Percentiles rank a stretch among this genome's conserved stretches.
These are phyloP conservation scores for Senecio squalidus DNA, from an alignment of 140 eudicot species.

Conservation along the genomic window DNA sequence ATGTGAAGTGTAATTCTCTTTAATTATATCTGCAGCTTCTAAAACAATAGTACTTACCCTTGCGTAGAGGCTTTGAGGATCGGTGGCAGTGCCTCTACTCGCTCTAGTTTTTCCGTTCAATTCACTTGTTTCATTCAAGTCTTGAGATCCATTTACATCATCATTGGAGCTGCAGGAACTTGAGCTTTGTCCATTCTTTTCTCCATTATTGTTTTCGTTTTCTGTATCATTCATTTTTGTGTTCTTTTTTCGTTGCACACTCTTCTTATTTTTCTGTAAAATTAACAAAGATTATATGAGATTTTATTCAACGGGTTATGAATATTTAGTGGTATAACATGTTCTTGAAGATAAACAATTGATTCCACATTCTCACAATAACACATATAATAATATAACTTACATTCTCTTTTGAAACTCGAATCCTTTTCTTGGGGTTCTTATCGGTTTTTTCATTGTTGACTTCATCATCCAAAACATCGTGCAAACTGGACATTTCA, in stretches of 20 bases:
- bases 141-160: conserved; percentile 50
- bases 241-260: conserved; percentile 41
- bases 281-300: conserved; percentile 13
- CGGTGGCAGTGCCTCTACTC: conserved; percentile 82
- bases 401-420: conserved; percentile 55
- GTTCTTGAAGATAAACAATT: conserved; percentile 5
- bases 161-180: conserved; percentile 55
- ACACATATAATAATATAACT: conserved; percentile 28
- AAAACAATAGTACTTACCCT: conserved; percentile 49
- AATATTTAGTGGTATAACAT: not conserved
- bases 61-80: conserved; percentile 97
- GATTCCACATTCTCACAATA: conserved; percentile 15
- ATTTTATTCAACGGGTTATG: not conserved
- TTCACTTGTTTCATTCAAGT: conserved; percentile 29
- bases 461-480: conserved; percentile 18
- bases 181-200: conserved; percentile 33
- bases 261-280: conserved; percentile 41
- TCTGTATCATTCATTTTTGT: conserved; percentile 29
- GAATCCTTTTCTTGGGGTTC: conserved; percentile 55
- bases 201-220: conserved; percentile 23
- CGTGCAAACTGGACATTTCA: conserved; percentile 17
- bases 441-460: conserved; percentile 17
- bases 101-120: conserved; percentile 60
- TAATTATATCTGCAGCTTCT: too few relatives aligned
- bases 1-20: not conserved